A percentile compares a stretch with the other conserved stretches of the same genome.
Evolutionary conservation across 1,139 yeast species (phyloP).

Genomic region (Tardiomyces digboiensis): DNA sequence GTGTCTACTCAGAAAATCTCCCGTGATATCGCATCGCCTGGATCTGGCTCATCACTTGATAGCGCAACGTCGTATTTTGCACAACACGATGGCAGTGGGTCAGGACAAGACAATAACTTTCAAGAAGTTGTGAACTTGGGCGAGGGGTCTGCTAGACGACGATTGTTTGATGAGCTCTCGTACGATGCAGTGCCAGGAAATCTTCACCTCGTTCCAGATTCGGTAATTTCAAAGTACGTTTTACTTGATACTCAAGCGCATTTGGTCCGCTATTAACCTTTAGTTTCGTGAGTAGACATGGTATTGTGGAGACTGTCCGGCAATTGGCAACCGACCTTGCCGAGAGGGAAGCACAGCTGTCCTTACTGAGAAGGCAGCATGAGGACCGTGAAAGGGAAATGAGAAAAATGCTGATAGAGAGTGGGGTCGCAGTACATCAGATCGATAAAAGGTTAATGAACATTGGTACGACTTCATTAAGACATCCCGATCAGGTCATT

Average conservation of each 20-base stretch:
- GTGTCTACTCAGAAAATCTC: not conserved
- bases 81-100: not conserved
- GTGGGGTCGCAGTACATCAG: conserved; percentile 37
- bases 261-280: conserved; percentile 21
- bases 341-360: conserved; percentile 38
- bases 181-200: conserved; percentile 28
- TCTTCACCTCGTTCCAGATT: conserved; percentile 27
- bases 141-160: conserved; percentile 12
- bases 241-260: not conserved
- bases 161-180: conserved; percentile 17
- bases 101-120: no score
- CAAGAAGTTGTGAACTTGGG: no score
- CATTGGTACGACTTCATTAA: conserved; percentile 15
- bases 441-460: conserved; percentile 32
- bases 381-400: conserved; percentile 38
- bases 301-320: conserved; percentile 35
- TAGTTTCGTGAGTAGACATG: conserved; percentile 33
- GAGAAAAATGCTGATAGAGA: conserved; percentile 33
- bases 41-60: not conserved
- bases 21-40: not conserved
- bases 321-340: conserved; percentile 44
- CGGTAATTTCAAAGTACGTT: not conserved
- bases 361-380: conserved; percentile 32
- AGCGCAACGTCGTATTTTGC: conserved; percentile 1
- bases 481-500: conserved; percentile 17